Conservation (phyloP, 2,329 filamentous ascomycete genomes). For the Pseudocercospora fijiensis region DNA sequence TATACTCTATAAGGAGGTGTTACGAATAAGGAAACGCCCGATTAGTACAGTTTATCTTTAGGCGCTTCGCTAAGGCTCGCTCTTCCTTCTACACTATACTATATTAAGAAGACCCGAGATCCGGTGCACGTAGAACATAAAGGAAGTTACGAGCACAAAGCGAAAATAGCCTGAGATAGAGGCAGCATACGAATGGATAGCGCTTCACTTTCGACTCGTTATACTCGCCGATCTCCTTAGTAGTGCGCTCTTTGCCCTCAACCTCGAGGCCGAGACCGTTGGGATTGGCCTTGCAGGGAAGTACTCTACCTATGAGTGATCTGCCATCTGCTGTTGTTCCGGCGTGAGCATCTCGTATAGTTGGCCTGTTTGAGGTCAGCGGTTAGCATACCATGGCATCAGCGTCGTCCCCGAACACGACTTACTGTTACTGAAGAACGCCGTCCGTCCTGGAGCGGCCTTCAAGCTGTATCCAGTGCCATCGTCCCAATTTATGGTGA, state of each 20-base stretch:
- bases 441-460: constrained; percentile 71
- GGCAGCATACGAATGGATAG: constrained; percentile 67
- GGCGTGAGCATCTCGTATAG: constrained; percentile 68
- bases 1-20: too few relatives aligned
- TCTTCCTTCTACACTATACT: too few relatives aligned
- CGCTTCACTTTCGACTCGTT: constrained; percentile 66
- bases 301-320: constrained; percentile 67
- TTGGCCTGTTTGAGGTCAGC: constrained; percentile 33
- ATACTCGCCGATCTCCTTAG: constrained; percentile 60
- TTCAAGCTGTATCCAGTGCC: constrained; percentile 63
- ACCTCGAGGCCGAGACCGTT: constrained; percentile 67
- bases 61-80: too few relatives aligned
- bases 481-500: constrained; percentile 71
- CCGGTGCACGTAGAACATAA: too few relatives aligned
- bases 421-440: constrained; percentile 65
- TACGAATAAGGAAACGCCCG: too few relatives aligned
- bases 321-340: constrained; percentile 64
- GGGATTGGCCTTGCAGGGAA: constrained; percentile 66
- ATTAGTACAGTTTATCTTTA: too few relatives aligned
- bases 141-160: too few relatives aligned
- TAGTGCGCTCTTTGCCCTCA: constrained; percentile 60
- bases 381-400: neutral
- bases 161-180: too few relatives aligned
- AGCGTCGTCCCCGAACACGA: neutral
- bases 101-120: too few relatives aligned